Base-by-base conservation (phyloP, 345 rosid species). In the Brassica carinata region DNA sequence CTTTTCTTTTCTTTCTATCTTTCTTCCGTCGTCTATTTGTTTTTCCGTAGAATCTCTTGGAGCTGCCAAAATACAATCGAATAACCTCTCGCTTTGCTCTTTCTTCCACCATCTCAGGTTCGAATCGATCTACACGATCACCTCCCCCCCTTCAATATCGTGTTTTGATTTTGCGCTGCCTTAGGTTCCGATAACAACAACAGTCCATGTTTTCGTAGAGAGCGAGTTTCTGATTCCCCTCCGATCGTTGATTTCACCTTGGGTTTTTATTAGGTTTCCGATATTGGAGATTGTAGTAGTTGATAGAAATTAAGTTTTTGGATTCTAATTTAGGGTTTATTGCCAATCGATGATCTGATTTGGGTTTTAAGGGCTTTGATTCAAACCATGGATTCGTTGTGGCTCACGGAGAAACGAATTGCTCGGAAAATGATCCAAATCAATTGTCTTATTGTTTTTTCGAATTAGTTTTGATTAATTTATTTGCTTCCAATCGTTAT, bases 91-190 rank as follows among this genome's bases (percentile, higher is more conserved):
- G 45, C 87, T 80, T 77, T 76, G 78, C 66, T 82, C 81, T 78
- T 75, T 40, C 48, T 80, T 81, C 65, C 75, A 82, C 75, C 71
- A 62, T 34, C 62, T 1, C 76, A 80, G 92, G 91, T 87, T 87
- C 75, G 87, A 58, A 79, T 86, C 89, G 90, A 89, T 92, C 92
- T 82, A 19, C 69, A 15, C 76, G 85, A 53, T 57, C 36, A 7
- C 57, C 57, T 1, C 27, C 17, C n/a, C 43, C 53, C 61, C 31
- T 38, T 34, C 45, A 30, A 26, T 43, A 58, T 48, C 4, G 1
- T 19, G 1, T 19, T 7, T 31, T 48, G 77, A 81, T 62, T 72
- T 43, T 58, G 53, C 74, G 40, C 40, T 69, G 76, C 82, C 82
- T 80, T 80, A 80, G 85, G 88, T 87, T 87, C 65, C 81, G 81